A percentile compares a stretch with the other conserved stretches of the same genome.
phyloP scores from a whole-genome alignment of 495 filamentous ascomycete species.

The Parachaetomium inaequale region DNA sequence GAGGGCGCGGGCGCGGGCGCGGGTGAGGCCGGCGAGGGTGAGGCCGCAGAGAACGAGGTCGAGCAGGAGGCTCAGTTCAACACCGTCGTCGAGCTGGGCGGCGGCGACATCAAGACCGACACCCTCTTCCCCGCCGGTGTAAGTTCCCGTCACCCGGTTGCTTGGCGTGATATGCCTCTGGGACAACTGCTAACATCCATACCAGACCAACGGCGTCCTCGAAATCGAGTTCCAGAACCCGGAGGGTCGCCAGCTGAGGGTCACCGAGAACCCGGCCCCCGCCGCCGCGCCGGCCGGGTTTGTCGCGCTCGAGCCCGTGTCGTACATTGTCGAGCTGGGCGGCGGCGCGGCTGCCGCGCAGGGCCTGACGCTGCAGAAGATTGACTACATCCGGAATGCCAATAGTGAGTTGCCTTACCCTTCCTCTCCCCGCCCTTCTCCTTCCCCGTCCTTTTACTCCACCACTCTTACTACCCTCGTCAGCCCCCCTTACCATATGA shows the following conservation, averaged over 20 bases:
- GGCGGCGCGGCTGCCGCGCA: constrained; percentile 19
- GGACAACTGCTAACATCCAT: neutral
- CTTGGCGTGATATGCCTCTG: neutral
- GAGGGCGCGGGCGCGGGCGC: neutral
- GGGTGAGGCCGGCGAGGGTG: constrained; percentile 17
- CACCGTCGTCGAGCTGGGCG: constrained; percentile 21
- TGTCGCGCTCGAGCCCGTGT: constrained; percentile 32
- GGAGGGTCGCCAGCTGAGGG: constrained; percentile 26
- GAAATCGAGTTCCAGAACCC: constrained; percentile 40
- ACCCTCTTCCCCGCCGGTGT: constrained; percentile 29
- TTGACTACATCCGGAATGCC: constrained; percentile 40
- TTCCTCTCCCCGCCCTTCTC: neutral
- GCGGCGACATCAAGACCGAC: constrained; percentile 32
- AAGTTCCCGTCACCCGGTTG: constrained; percentile 6
- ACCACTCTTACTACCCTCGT: neutral
- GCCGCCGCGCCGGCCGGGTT: constrained; percentile 35
- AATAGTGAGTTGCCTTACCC: constrained; percentile 17
- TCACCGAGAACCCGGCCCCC: constrained; percentile 38
- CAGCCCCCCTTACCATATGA: neutral
- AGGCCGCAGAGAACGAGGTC: constrained; percentile 27
- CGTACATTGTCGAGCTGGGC: constrained; percentile 34
- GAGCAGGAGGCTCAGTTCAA: constrained; percentile 28
- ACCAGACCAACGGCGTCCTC: constrained; percentile 31
- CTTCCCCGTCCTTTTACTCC: neutral
- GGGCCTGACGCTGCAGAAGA: constrained; percentile 37